A percentile compares a stretch with the other conserved stretches of the same genome.
Evolutionary conservation across 1,284 basidiomycete species (phyloP).

Genomic region (Prillingera fragicola): DNA sequence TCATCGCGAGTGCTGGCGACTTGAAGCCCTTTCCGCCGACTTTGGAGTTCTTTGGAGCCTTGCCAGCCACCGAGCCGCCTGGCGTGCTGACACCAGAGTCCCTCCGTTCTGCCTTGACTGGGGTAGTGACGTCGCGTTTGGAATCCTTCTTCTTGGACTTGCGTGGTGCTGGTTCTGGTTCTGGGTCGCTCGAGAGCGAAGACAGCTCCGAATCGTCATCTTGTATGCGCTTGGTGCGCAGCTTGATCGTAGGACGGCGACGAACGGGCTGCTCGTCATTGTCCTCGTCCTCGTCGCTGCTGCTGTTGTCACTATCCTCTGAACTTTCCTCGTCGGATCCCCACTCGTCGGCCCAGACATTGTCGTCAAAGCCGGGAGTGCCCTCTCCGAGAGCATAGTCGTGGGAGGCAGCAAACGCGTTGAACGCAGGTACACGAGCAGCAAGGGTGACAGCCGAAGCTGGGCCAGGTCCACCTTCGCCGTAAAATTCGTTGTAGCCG

Average conservation of each 20-base stretch:
- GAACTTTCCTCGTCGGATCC: conserved; percentile 26
- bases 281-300: conserved; percentile 21
- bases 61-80: conserved; percentile 10
- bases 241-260: conserved; percentile 6
- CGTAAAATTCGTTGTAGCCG: conserved; percentile 42
- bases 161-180: conserved; percentile 11
- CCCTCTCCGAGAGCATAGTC: conserved; percentile 33
- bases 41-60: conserved; percentile 4
- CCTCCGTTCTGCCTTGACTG: conserved; percentile 4
- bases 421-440: conserved; percentile 38
- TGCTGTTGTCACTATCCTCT: conserved; percentile 26
- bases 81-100: neutral
- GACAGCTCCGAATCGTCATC: conserved; percentile 32
- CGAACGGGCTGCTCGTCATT: conserved; percentile 9
- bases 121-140: neutral
- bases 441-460: conserved; percentile 31
- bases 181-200: conserved; percentile 20
- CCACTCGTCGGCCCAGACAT: conserved; percentile 22
- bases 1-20: conserved; percentile 17
- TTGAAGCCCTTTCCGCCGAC: conserved; percentile 16
- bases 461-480: conserved; percentile 37
- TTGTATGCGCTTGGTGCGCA: conserved; percentile 2
- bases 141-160: conserved; percentile 8
- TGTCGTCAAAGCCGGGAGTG: conserved; percentile 18
- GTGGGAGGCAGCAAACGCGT: conserved; percentile 42